A percentile compares a stretch with the other conserved stretches of the same genome.
Evolutionary conservation across 169 alveolate species (phyloP).

Genomic region (Cryptosporidium sp.): DNA sequence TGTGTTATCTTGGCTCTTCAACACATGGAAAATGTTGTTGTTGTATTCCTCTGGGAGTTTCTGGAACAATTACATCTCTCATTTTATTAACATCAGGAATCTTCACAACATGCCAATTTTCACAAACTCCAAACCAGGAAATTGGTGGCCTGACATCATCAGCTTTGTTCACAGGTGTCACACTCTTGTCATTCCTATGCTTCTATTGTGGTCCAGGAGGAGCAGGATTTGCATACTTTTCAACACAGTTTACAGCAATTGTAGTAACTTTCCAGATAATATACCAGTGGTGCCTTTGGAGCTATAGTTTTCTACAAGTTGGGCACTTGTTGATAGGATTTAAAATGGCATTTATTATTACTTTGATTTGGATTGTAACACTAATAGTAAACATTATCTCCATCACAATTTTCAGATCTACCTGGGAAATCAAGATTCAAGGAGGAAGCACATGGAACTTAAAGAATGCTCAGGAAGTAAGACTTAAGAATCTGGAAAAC

Average conservation of each 20-base stretch:
- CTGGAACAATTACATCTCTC: slow-evolving; percentile 57
- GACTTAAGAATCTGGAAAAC: slow-evolving; percentile 50
- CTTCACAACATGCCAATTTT: slow-evolving; percentile 53
- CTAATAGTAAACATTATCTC: slow-evolving; percentile 39
- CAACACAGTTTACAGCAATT: slow-evolving; percentile 57
- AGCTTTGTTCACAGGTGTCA: slow-evolving; percentile 33
- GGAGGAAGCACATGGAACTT: slow-evolving; percentile 70
- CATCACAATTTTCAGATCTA: slow-evolving; percentile 50
- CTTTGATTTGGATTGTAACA: slow-evolving; percentile 43
- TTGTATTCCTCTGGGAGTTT: slow-evolving; percentile 60
- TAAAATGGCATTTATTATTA: slow-evolving; percentile 50
- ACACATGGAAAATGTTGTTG: slow-evolving; percentile 65
- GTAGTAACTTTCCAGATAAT: slow-evolving; percentile 55
- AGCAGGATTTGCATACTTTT: slow-evolving; percentile 69
- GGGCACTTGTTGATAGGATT: slow-evolving; percentile 47
- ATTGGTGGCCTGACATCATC: slow-evolving; percentile 70
- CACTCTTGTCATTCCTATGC: slow-evolving; percentile 28
- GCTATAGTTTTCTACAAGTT: slow-evolving; percentile 30
- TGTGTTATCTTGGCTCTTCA: slow-evolving; percentile 68
- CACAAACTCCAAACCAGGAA: slow-evolving; percentile 65
- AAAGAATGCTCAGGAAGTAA: slow-evolving; percentile 69
- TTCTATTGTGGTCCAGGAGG: slow-evolving; percentile 70
- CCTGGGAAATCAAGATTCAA: slow-evolving; percentile 67
- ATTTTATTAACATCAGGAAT: slow-evolving; percentile 16
- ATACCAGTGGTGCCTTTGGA: slow-evolving; percentile 65